A percentile compares a stretch with the other conserved stretches of the same genome.
Conservation (phyloP, 2,329 filamentous ascomycete genomes). For the Arthrobotrys iridis region DNA sequence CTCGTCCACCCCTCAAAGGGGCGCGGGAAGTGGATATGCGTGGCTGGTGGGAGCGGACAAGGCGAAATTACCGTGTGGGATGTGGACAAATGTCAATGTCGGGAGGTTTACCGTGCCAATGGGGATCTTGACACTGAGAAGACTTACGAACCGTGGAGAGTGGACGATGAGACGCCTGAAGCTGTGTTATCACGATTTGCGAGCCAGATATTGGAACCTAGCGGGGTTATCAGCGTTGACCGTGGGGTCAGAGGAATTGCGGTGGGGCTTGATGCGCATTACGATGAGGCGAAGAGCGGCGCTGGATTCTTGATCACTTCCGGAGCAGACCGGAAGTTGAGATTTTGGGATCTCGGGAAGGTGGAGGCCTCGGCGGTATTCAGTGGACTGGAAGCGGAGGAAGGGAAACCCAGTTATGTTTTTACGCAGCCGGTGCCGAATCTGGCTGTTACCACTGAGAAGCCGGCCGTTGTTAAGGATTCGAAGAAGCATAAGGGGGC, state of each 20-base stretch:
- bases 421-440: slow-evolving; percentile 71
- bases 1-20: slow-evolving; percentile 80
- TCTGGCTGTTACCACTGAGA: slow-evolving; percentile 74
- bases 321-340: slow-evolving; percentile 86
- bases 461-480: slow-evolving; percentile 55
- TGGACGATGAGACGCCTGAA: slow-evolving; percentile 88
- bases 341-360: slow-evolving; percentile 89
- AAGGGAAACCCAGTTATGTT: slow-evolving; percentile 77
- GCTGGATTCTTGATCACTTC: slow-evolving; percentile 83
- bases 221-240: slow-evolving; percentile 67
- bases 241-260: slow-evolving; percentile 79
- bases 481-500: slow-evolving; percentile 59
- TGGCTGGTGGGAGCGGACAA: slow-evolving; percentile 84
- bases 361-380: slow-evolving; percentile 82
- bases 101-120: slow-evolving; percentile 82
- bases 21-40: slow-evolving; percentile 83
- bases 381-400: slow-evolving; percentile 77
- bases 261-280: slow-evolving; percentile 75
- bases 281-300: slow-evolving; percentile 71
- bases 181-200: slow-evolving; percentile 88
- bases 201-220: slow-evolving; percentile 68
- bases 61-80: slow-evolving; percentile 97
- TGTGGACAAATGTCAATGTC: slow-evolving; percentile 85
- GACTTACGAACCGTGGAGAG: slow-evolving; percentile 82
- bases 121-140: slow-evolving; percentile 67